Base-by-base conservation (phyloP, 768 basidiomycete genomes). In the Amanita subjunquillea region DNA sequence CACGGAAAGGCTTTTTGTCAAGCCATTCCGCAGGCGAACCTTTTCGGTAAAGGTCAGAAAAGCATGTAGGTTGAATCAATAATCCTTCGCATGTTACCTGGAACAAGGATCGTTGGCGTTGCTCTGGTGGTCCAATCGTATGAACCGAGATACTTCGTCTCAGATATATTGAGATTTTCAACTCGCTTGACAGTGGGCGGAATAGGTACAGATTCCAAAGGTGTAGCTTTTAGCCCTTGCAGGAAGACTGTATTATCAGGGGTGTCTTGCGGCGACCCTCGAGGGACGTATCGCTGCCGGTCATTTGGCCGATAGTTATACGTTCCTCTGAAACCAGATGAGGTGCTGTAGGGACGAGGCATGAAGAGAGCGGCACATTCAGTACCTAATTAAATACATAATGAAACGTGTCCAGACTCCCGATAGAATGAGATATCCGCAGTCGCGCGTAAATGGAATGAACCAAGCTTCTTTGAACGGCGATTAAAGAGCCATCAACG, bases 1-100 rank as follows among this genome's bases (percentile, higher is more conserved):
- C 72, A 2, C 13, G 77, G 72, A 8, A 67, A 54, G 0, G 57
- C 1, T n/a, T 57, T 60, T 20, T 52, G 6, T 52, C 42, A 36
- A n/a, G 66, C 82, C 81, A 82, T 48, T 69, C 58, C 32, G 68
- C 65, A 0, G 80, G 82, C 3, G 74, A 76, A 0, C 77, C 78
- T 79, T 38, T 36, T 49, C 15, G 43, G 23, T 7, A 55, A 20
- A 13, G 13, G 49, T 48, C 30, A 37, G 32, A 38, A 5, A 34
- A 13, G 34, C 1, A 5, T 22, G 20, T 13, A 6, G 8, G 0
- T 17, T 38, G 10, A 23, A 27, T 22, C 49, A 29, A 17, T 40
- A 25, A 38, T 23, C n/a, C 32, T 48, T 34, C 9, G 23, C 38
- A 25, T 48, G 32, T 34, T 34, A 72, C 77, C 78, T 55, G 78